Evolutionary conservation across 371 early-diverging fungal species (phyloP).

Genomic region (Actinomortierella ambigua): DNA sequence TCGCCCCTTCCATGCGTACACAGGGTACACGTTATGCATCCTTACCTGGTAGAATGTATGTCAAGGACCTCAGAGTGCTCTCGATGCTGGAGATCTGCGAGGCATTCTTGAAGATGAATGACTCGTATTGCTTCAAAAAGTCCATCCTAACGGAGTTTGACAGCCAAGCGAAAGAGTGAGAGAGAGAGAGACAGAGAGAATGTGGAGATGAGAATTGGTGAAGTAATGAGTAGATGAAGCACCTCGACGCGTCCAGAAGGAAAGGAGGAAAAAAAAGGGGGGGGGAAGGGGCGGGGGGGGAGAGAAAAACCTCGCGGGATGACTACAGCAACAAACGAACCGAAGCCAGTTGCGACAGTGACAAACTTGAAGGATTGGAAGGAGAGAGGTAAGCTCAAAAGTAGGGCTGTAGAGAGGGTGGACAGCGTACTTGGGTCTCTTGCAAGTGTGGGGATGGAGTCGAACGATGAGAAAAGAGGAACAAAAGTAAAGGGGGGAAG

Average conservation of each 20-base stretch:
- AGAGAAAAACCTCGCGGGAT: background rate
- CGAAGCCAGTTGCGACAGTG: background rate
- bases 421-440: too few relatives aligned
- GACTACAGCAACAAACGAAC: background rate
- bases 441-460: too few relatives aligned
- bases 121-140: constrained; percentile 72
- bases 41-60: constrained; percentile 91
- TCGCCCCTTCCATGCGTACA: too few relatives aligned
- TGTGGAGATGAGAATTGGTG: too few relatives aligned
- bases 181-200: too few relatives aligned
- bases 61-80: constrained; percentile 81
- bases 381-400: too few relatives aligned
- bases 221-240: too few relatives aligned
- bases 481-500: background rate
- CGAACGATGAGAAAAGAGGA: constrained; percentile 2
- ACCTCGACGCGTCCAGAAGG: background rate
- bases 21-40: background rate
- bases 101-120: constrained; percentile 85
- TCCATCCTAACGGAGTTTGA: constrained; percentile 29
- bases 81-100: constrained; percentile 89
- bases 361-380: background rate
- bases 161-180: background rate
- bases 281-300: background rate
- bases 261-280: background rate
- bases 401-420: too few relatives aligned